phyloP scores from a whole-genome alignment of 2,329 filamentous ascomycete genomes.

The Fusarium sp. region DNA sequence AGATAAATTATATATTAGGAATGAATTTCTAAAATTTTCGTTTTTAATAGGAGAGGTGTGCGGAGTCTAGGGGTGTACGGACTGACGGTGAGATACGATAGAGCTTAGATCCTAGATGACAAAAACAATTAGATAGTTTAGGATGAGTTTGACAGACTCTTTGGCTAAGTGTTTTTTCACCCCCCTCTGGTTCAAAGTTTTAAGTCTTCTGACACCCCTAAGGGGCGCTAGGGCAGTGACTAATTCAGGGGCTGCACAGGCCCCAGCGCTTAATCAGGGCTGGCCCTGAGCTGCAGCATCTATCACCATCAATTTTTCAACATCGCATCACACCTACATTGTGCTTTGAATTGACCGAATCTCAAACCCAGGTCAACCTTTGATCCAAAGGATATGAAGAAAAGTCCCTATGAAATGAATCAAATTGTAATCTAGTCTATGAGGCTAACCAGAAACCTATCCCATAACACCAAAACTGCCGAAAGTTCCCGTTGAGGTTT shows the following conservation, averaged over 20 bases:
- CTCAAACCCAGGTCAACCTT: background rate
- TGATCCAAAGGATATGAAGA: background rate
- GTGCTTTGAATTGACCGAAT: background rate
- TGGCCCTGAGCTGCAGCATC: background rate
- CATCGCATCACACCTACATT: background rate
- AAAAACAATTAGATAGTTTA: no score
- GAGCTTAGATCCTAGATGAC: no score
- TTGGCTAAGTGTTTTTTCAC: no score
- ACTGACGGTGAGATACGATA: no score
- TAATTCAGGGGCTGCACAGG: conserved; percentile 13
- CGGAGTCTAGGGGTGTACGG: no score
- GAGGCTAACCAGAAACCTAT: background rate
- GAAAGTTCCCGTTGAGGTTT: background rate
- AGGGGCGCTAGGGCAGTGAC: no score
- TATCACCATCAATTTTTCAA: background rate
- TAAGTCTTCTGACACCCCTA: no score
- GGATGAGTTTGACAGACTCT: no score
- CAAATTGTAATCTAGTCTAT: conserved; percentile 3
- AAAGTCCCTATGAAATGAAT: background rate
- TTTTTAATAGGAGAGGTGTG: no score
- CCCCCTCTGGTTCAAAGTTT: no score
- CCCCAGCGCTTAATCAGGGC: conserved; percentile 24
- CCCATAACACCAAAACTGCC: conserved; percentile 12
- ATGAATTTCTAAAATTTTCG: no score
- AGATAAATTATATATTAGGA: no score